Evolutionary conservation across 805 yeast species (phyloP).

Genomic region (Kazachstania viticola): DNA sequence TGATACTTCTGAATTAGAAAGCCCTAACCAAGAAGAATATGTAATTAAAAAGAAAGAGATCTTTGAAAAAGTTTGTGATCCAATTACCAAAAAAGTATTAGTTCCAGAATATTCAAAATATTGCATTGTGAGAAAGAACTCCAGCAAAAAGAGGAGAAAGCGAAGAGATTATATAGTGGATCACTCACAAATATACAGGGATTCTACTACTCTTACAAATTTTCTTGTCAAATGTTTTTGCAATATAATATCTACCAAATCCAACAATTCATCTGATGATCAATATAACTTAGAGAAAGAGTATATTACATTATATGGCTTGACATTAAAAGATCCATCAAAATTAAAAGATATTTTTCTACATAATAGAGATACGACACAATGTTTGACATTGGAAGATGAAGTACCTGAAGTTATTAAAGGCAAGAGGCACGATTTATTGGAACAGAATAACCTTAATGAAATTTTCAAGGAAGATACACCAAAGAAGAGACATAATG

Average conservation of each 20-base stretch:
- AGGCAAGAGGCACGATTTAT: too few relatives aligned
- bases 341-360: too few relatives aligned
- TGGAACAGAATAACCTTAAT: too few relatives aligned
- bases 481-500: too few relatives aligned
- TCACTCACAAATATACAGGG: constrained; percentile 61
- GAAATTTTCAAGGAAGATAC: too few relatives aligned
- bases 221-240: constrained; percentile 76
- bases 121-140: constrained; percentile 44
- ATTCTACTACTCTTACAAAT: constrained; percentile 76
- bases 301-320: too few relatives aligned
- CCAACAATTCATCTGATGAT: too few relatives aligned
- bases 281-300: too few relatives aligned
- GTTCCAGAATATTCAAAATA: constrained; percentile 55
- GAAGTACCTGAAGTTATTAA: too few relatives aligned
- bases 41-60: constrained; percentile 71
- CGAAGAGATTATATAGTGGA: constrained; percentile 52
- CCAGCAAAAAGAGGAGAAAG: neutral
- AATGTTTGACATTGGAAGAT: too few relatives aligned
- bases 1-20: constrained; percentile 1
- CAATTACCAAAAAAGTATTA: constrained; percentile 22
- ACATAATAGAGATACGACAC: too few relatives aligned
- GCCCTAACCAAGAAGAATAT: constrained; percentile 18
- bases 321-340: constrained; percentile 17
- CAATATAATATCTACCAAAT: too few relatives aligned
- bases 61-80: constrained; percentile 38